Percentiles rank a stretch among this genome's conserved stretches.
Conservation (phyloP, 1,284 basidiomycete genomes). For the Trametes pubescens region DNA sequence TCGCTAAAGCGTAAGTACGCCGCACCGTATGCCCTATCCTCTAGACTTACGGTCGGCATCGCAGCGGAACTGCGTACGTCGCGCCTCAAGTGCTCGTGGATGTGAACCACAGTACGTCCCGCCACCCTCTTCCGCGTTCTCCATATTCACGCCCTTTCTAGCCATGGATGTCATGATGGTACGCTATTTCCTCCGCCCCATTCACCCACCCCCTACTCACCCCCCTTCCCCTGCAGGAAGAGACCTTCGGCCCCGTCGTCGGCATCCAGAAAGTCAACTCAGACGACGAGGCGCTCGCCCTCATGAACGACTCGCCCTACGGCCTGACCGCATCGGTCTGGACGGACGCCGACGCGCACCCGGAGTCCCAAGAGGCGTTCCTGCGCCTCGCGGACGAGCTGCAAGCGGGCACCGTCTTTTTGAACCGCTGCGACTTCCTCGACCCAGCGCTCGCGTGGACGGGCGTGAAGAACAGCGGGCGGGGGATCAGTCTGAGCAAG, state of each 20-base stretch:
- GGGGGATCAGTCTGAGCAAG: constrained; percentile 89
- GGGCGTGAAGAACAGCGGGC: constrained; percentile 92
- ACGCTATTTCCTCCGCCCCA: constrained; percentile 5
- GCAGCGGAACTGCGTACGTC: constrained; percentile 83
- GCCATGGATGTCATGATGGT: constrained; percentile 94
- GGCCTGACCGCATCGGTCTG: constrained; percentile 94
- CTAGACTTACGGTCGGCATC: not conserved
- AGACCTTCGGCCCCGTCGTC: constrained; percentile 90
- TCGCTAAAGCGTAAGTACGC: constrained; percentile 66
- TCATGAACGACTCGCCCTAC: constrained; percentile 98
- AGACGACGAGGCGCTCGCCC: constrained; percentile 84
- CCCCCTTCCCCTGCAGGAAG: constrained; percentile 56
- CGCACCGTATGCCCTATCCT: not conserved
- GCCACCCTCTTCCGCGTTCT: constrained; percentile 7
- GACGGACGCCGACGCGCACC: constrained; percentile 75
- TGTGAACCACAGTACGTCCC: constrained; percentile 83
- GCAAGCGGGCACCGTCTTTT: constrained; percentile 91
- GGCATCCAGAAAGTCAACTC: constrained; percentile 90
- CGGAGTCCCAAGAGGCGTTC: constrained; percentile 74
- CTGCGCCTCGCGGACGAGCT: constrained; percentile 75
- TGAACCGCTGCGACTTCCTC: constrained; percentile 89
- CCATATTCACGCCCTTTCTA: constrained; percentile 40
- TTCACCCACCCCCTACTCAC: not conserved
- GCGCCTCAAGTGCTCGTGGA: constrained; percentile 90
- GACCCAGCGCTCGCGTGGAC: constrained; percentile 95